Evolutionary conservation across 2,329 filamentous ascomycete species (phyloP).

Genomic region (Clonostachys solani): DNA sequence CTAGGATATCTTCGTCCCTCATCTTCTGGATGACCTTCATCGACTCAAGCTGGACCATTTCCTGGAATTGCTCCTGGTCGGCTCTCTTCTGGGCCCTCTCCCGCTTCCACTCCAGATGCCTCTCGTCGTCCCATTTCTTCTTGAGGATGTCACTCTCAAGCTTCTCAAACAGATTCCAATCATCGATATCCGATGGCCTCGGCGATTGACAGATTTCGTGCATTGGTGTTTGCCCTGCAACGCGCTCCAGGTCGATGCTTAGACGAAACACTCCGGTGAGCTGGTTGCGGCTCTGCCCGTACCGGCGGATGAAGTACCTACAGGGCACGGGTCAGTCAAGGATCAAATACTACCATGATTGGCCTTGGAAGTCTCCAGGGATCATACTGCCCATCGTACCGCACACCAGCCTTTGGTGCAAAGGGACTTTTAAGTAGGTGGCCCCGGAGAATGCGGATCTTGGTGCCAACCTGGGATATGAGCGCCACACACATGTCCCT

Average conservation of each 20-base stretch:
- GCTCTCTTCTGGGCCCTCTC: conserved; percentile 20
- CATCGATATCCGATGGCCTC: conserved; percentile 49
- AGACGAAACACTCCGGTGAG: conserved; percentile 34
- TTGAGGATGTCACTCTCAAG: conserved; percentile 36
- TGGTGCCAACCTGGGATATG: conserved; percentile 41
- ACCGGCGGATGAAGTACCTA: conserved; percentile 45
- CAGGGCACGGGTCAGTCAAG: not conserved
- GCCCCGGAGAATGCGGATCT: conserved; percentile 49
- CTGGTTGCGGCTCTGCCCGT: conserved; percentile 35
- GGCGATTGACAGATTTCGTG: conserved; percentile 39
- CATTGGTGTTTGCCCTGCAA: conserved; percentile 33
- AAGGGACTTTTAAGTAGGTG: conserved; percentile 42
- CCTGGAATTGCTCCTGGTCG: conserved; percentile 17
- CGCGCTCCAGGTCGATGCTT: conserved; percentile 40
- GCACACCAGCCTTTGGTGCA: conserved; percentile 45
- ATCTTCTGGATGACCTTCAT: conserved; percentile 8
- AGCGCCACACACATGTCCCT: conserved; percentile 43
- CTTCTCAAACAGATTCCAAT: conserved; percentile 48
- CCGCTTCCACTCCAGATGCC: conserved; percentile 34
- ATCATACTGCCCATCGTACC: conserved; percentile 55
- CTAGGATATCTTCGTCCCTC: conserved; percentile 5
- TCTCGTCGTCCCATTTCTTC: conserved; percentile 28
- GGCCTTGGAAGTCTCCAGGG: no score
- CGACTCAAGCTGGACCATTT: conserved; percentile 14
- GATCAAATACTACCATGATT: not conserved